Percentiles rank a stretch among this genome's conserved stretches.
phyloP scores from a whole-genome alignment of 768 basidiomycete species.

The Piloderma croceum region DNA sequence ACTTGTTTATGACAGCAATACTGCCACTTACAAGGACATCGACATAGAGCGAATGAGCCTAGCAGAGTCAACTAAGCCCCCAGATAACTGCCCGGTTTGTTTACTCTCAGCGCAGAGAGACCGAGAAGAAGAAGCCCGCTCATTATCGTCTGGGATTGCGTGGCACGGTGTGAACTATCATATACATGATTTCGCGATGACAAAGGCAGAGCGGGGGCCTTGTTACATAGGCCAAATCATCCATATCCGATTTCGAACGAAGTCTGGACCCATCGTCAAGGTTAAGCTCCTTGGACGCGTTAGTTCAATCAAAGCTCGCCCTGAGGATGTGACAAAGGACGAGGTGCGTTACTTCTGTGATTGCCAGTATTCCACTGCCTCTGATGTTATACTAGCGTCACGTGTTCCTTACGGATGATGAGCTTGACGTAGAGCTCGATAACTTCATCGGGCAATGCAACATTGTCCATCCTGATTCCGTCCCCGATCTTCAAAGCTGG shows the following conservation, averaged over 20 bases:
- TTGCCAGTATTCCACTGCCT: background rate
- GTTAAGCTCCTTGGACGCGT: slow-evolving; percentile 49
- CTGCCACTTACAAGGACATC: slow-evolving; percentile 43
- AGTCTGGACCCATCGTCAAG: too few species aligned
- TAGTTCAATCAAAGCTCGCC: slow-evolving; percentile 34
- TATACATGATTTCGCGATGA: slow-evolving; percentile 53
- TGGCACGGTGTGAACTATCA: slow-evolving; percentile 52
- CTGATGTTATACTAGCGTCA: slow-evolving; percentile 46
- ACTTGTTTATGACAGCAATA: slow-evolving; percentile 42
- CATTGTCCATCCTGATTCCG: too few species aligned
- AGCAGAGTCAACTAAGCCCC: slow-evolving; percentile 26
- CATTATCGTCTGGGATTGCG: slow-evolving; percentile 37
- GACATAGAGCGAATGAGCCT: slow-evolving; percentile 22
- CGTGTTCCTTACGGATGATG: slow-evolving; percentile 52
- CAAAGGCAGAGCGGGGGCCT: slow-evolving; percentile 42
- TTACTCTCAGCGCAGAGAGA: slow-evolving; percentile 26
- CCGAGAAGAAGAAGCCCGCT: slow-evolving; percentile 23
- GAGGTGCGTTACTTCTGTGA: slow-evolving; percentile 38
- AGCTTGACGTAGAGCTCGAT: slow-evolving; percentile 20
- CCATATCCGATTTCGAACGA: slow-evolving; percentile 22
- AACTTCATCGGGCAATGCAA: too few species aligned
- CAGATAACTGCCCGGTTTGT: slow-evolving; percentile 54
- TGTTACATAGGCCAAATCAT: slow-evolving; percentile 53
- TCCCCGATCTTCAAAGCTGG: slow-evolving; percentile 46
- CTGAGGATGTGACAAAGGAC: slow-evolving; percentile 40